phyloP scores from a whole-genome alignment of 2,329 filamentous ascomycete species.

The Monilinia aucupariae region DNA sequence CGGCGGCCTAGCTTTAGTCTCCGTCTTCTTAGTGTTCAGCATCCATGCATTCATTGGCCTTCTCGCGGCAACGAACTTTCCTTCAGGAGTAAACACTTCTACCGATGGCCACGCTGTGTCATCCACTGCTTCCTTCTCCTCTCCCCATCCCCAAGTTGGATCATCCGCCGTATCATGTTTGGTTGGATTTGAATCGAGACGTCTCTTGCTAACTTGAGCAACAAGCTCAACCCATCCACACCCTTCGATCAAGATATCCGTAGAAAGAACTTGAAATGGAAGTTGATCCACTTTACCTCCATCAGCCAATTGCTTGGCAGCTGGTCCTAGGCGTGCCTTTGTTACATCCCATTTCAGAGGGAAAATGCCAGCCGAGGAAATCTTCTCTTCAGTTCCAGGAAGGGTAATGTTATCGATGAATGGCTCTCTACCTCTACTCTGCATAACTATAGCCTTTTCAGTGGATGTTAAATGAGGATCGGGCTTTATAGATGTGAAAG shows the following conservation, averaged over 20 bases:
- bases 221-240: conserved; percentile 89
- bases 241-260: conserved; percentile 85
- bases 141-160: neutral
- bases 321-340: conserved; percentile 65
- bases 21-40: conserved; percentile 46
- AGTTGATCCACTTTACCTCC: conserved; percentile 61
- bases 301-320: conserved; percentile 58
- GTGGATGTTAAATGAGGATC: conserved; percentile 65
- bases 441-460: conserved; percentile 70
- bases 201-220: conserved; percentile 66
- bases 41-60: conserved; percentile 67
- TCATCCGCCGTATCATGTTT: neutral
- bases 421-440: conserved; percentile 55
- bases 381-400: conserved; percentile 51
- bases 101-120: conserved; percentile 59
- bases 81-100: conserved; percentile 80
- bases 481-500: conserved; percentile 72
- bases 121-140: conserved; percentile 2
- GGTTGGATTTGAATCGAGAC: conserved; percentile 22
- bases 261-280: conserved; percentile 72
- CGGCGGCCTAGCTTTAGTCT: conserved; percentile 53
- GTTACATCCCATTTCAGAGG: conserved; percentile 78
- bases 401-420: conserved; percentile 59
- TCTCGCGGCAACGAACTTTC: conserved; percentile 67
- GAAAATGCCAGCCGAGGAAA: conserved; percentile 68